phyloP scores from a whole-genome alignment of 177 flowering plant genomes.

The Vitis hybrid region DNA sequence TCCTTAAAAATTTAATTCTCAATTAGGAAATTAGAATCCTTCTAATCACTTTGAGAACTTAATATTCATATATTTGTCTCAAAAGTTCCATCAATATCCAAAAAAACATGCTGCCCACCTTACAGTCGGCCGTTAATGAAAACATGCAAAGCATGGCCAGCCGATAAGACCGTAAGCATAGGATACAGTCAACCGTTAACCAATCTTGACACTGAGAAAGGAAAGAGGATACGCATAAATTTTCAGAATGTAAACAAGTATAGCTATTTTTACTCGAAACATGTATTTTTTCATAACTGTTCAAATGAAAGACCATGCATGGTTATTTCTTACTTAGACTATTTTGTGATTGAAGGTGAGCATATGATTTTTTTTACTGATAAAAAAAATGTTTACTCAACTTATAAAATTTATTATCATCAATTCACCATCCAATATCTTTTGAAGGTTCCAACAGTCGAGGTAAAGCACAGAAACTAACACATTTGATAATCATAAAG shows the following conservation, averaged over 20 bases:
- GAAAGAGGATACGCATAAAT: not conserved
- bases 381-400: too few relatives aligned
- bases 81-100: too few relatives aligned
- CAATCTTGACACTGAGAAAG: constrained; percentile 54
- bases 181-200: constrained; percentile 49
- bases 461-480: not conserved
- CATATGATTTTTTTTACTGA: too few relatives aligned
- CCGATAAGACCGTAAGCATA: constrained; percentile 61
- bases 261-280: too few relatives aligned
- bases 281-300: not conserved
- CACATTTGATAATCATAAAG: not conserved
- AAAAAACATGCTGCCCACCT: constrained; percentile 35
- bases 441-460: too few relatives aligned
- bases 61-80: too few relatives aligned
- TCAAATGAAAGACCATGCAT: not conserved
- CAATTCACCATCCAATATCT: too few relatives aligned
- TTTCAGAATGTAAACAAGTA: not conserved
- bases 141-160: constrained; percentile 89
- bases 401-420: too few relatives aligned
- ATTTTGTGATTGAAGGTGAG: too few relatives aligned
- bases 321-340: constrained; percentile 28
- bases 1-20: too few relatives aligned
- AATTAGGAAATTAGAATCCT: too few relatives aligned
- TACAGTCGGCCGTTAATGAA: constrained; percentile 65
- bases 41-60: too few relatives aligned